A percentile compares a stretch with the other conserved stretches of the same genome.
These are phyloP conservation scores for Pichia eremophila DNA, from an alignment of 805 yeast genomes.

Conservation along the genomic window DNA sequence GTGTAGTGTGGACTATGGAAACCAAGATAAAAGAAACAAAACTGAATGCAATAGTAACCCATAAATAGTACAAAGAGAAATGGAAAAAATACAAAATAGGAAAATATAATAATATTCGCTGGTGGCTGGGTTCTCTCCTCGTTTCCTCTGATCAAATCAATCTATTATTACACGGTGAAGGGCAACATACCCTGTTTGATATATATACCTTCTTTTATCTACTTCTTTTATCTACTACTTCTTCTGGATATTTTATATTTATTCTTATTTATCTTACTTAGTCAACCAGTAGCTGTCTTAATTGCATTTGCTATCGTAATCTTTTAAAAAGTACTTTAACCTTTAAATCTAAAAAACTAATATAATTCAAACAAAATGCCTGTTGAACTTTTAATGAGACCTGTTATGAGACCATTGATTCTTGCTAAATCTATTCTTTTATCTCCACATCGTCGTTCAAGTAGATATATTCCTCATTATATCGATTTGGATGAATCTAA, in stretches of 20 bases:
- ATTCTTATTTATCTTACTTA: neutral
- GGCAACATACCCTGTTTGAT: too few relatives aligned
- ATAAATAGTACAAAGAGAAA: too few relatives aligned
- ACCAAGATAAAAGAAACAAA: too few relatives aligned
- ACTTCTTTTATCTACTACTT: too few relatives aligned
- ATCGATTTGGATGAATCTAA: slow-evolving; percentile 32
- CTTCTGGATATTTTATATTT: too few relatives aligned
- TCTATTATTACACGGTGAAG: too few relatives aligned
- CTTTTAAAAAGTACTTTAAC: neutral
- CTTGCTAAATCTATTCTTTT: slow-evolving; percentile 44
- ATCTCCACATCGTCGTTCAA: slow-evolving; percentile 47
- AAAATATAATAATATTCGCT: too few relatives aligned
- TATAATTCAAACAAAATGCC: slow-evolving; percentile 32
- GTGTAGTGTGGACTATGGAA: neutral
- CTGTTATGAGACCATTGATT: slow-evolving; percentile 52
- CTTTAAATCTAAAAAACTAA: neutral
- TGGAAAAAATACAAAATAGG: too few relatives aligned
- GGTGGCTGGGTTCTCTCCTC: too few relatives aligned
- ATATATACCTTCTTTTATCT: too few relatives aligned
- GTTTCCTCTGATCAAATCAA: too few relatives aligned
- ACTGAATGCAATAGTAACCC: too few relatives aligned
- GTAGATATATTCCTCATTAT: slow-evolving; percentile 46
- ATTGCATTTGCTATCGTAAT: neutral
- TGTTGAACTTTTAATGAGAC: slow-evolving; percentile 47
- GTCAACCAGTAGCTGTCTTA: neutral